phyloP scores from a whole-genome alignment of 306 rosid genomes.

The Malus sieversii region DNA sequence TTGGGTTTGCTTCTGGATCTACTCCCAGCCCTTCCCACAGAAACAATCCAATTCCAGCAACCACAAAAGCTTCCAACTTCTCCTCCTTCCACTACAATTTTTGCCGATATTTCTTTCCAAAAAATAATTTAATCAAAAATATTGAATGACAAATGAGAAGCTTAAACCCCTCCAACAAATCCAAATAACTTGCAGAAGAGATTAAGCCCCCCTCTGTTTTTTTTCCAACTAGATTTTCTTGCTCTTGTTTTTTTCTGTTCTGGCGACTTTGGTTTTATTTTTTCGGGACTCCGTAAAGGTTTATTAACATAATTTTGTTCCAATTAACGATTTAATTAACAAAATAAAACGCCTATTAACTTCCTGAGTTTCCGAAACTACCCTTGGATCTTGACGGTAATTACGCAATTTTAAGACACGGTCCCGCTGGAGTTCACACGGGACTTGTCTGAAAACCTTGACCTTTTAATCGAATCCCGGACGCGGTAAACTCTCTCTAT shows the following conservation, averaged over 20 bases:
- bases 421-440: slow-evolving; percentile 1
- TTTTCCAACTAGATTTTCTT: not conserved
- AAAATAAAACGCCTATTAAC: slow-evolving; percentile 15
- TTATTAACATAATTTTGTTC: slow-evolving; percentile 4
- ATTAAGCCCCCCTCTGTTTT: slow-evolving; percentile 25
- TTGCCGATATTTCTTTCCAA: slow-evolving; percentile 17
- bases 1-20: slow-evolving; percentile 49
- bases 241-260: slow-evolving; percentile 9
- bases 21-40: slow-evolving; percentile 27
- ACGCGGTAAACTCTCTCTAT: slow-evolving; percentile 26
- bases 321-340: slow-evolving; percentile 19
- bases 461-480: slow-evolving; percentile 17
- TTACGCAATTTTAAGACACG: slow-evolving; percentile 14
- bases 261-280: slow-evolving; percentile 12
- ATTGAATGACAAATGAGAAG: slow-evolving; percentile 9
- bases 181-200: slow-evolving; percentile 27
- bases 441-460: slow-evolving; percentile 10
- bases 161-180: slow-evolving; percentile 44
- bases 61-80: slow-evolving; percentile 27
- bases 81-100: slow-evolving; percentile 11
- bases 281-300: not conserved
- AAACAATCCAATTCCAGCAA: slow-evolving; percentile 25
- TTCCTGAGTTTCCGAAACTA: not conserved
- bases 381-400: slow-evolving; percentile 17
- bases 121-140: not conserved